Conservation (phyloP, 345 rosid genomes). For the Chamaenerion angustifolium region DNA sequence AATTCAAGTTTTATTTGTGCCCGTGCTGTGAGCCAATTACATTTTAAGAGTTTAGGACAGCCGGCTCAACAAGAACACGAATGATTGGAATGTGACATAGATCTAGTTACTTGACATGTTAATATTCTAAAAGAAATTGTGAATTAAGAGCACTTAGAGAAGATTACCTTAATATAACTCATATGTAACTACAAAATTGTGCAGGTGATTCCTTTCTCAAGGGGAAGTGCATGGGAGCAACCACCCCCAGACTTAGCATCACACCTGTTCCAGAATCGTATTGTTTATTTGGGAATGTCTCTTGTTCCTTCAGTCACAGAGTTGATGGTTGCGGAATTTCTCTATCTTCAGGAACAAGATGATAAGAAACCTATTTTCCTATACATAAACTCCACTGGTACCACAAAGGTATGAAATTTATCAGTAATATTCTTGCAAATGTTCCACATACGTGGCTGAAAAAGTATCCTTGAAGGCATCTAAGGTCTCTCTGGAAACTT, state of each 20-base stretch:
- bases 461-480: no score
- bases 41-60: no score
- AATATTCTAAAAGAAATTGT: not conserved
- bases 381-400: conserved; percentile 91
- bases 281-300: conserved; percentile 92
- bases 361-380: conserved; percentile 74
- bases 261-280: conserved; percentile 60
- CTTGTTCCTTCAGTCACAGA: conserved; percentile 89
- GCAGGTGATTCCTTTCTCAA: conserved; percentile 73
- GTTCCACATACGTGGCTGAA: not conserved
- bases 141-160: not conserved
- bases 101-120: not conserved
- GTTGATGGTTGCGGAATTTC: conserved; percentile 71
- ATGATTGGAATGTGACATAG: no score
- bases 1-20: no score
- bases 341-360: conserved; percentile 81
- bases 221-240: conserved; percentile 70
- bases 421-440: not conserved
- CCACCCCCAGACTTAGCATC: conserved; percentile 94
- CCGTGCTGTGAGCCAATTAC: no score
- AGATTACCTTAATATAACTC: not conserved
- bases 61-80: no score
- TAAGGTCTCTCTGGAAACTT: no score
- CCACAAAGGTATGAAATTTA: conserved; percentile 43
- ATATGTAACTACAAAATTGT: conserved; percentile 5